These are phyloP conservation scores for Lachnellula subtilissima DNA, from an alignment of 2,329 filamentous ascomycete species.

Conservation along the genomic window DNA sequence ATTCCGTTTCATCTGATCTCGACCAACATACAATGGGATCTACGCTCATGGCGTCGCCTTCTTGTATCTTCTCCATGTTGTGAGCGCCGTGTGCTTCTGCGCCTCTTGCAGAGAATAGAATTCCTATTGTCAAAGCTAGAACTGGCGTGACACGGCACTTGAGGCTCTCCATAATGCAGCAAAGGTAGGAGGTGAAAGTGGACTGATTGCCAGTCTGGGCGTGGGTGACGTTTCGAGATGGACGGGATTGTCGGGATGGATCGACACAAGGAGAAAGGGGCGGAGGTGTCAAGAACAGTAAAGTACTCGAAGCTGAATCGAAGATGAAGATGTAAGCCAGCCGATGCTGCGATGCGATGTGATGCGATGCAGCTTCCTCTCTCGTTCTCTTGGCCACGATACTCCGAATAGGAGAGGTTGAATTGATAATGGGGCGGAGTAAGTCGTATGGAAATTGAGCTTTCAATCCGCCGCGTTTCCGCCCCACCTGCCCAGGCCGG, in stretches of 20 bases:
- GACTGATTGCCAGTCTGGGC: no score
- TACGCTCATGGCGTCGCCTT: constrained; percentile 63
- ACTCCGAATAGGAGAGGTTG: no score
- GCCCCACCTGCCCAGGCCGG: no score
- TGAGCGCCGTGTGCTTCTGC: constrained; percentile 37
- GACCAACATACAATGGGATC: constrained; percentile 62
- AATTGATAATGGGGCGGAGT: no score
- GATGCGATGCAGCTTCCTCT: not conserved
- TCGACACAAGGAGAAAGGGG: not conserved
- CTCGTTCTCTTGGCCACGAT: no score
- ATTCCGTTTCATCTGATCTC: not conserved
- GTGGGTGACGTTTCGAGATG: not conserved
- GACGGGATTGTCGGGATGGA: not conserved
- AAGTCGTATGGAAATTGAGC: no score
- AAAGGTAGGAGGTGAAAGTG: not conserved
- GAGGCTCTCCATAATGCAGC: constrained; percentile 11
- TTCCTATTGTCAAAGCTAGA: constrained; percentile 5
- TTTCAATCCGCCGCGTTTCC: no score
- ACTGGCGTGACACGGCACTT: constrained; percentile 8
- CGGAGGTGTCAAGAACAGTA: constrained; percentile 5
- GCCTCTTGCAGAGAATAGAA: constrained; percentile 16
- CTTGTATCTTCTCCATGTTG: constrained; percentile 55
- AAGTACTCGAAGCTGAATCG: constrained; percentile 3
- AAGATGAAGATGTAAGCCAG: not conserved
- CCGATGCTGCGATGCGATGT: no score